Evolutionary conservation across 352 stramenopile genomes (phyloP), one percentile per base, ranked within the genome.

Genomic region (Peronospora destructor): DNA sequence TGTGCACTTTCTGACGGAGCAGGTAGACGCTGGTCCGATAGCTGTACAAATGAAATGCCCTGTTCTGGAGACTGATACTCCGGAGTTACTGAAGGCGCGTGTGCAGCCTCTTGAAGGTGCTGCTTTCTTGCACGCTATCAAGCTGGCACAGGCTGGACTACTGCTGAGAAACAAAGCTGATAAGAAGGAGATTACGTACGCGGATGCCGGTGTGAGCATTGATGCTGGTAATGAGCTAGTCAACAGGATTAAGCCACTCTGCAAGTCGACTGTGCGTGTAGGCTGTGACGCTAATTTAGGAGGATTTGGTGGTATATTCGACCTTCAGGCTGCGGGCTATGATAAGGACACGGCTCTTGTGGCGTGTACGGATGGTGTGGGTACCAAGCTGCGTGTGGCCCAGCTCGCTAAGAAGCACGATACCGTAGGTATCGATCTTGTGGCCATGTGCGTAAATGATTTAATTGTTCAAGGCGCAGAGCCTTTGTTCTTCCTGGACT

Each of bases 371-470:
- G 96, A 98, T 80, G 96, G 96, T 59, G 96, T 99, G 29, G 96
- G 96, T 41, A 99, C 96, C 41, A 99, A 99, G 72, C 81, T 99
- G 44, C 91, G 89, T 50, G 83, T 93, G 16, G 85, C 84, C 9
- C 79, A 91, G 59, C 59, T 87, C 10, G 69, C 76, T 35, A 91
- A 89, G 44, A 96, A 96, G 73, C 95, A 98, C 66, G 78, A 97
- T 67, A 96, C 87, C 7, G 88, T 99, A 44, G 95, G 95, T 30
- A 97, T 99, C 47, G 96, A 99, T 76, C 87, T 99, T 28, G 96
- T 99, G 26, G 96, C 97, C 34, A 99, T 99, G 97, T 98, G 95
- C 59, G 96, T 99, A 37, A 99, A 99, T 75, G 97, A 99, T 66
- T 74, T 99, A 28, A 97, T 99, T 59, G 94, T 98, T n/a, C 91